Conservation (phyloP, 257 asterid genomes). For the Pogostemon cablin region DNA sequence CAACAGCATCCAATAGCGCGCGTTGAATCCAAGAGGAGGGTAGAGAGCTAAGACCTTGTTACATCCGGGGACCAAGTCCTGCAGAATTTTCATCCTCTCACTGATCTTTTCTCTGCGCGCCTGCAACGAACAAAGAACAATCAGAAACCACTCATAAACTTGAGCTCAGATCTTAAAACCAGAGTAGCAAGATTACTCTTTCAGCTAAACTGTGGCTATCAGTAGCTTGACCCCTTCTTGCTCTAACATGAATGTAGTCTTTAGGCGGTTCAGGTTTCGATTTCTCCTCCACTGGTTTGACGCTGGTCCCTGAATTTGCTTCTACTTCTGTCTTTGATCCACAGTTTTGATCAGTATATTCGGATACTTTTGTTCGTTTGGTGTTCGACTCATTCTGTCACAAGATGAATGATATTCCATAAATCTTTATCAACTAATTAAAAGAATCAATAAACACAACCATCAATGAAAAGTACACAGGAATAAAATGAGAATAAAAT, state of each 20-base stretch:
- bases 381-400: constrained; percentile 49
- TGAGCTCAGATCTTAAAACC: constrained; percentile 2
- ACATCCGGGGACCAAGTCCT: constrained; percentile 96
- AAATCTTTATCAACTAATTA: not conserved
- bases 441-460: constrained; percentile 10
- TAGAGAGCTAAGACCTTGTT: constrained; percentile 59
- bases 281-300: constrained; percentile 52
- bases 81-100: constrained; percentile 94
- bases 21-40: not conserved
- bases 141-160: constrained; percentile 27
- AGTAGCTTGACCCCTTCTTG: constrained; percentile 96
- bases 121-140: constrained; percentile 40
- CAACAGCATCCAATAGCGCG: not conserved
- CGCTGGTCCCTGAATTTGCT: constrained; percentile 53
- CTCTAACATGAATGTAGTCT: constrained; percentile 93
- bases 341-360: constrained; percentile 40
- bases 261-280: constrained; percentile 74
- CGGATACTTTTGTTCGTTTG: constrained; percentile 52
- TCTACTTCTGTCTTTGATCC: constrained; percentile 58
- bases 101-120: constrained; percentile 95
- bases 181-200: constrained; percentile 51
- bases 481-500: not conserved
- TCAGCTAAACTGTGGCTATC: constrained; percentile 97
- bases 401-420: constrained; percentile 7
- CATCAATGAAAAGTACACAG: constrained; percentile 3